A percentile compares a stretch with the other conserved stretches of the same genome.
These are phyloP conservation scores for Apocynum venetum DNA, from an alignment of 257 asterid species.

Conservation along the genomic window DNA sequence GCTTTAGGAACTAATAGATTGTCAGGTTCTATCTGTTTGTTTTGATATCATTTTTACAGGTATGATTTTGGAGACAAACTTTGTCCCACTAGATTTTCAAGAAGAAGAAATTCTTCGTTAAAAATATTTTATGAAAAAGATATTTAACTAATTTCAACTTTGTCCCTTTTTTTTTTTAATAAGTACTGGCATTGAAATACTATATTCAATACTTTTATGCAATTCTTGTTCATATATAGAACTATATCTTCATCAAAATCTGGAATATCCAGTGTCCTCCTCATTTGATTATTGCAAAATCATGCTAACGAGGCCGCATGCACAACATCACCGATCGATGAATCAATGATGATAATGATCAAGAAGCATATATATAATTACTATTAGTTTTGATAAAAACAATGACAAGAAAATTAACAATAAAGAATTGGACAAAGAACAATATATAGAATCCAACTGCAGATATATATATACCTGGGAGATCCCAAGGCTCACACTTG, in stretches of 20 bases:
- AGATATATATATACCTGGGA: slow-evolving; percentile 51
- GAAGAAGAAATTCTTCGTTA: neutral
- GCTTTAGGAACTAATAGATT: neutral
- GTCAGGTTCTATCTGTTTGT: slow-evolving; percentile 17
- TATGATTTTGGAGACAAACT: neutral
- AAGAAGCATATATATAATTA: neutral
- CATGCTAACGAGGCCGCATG: neutral
- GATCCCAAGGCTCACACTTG: slow-evolving; percentile 91
- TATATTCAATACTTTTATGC: neutral
- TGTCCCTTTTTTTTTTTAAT: too few species aligned
- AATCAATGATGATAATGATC: neutral
- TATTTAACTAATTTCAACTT: neutral
- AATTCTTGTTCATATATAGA: neutral
- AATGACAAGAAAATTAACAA: neutral
- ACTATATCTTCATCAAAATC: neutral
- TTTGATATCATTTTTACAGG: slow-evolving; percentile 7
- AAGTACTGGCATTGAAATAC: neutral
- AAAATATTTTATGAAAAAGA: neutral
- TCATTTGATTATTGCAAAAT: neutral
- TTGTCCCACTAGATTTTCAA: neutral
- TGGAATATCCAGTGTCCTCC: neutral
- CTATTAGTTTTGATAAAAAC: neutral
- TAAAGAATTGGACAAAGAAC: neutral
- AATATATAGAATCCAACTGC: neutral
- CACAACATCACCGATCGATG: neutral